Evolutionary conservation across 306 rosid species (phyloP), one percentile per base, ranked within the genome.

Genomic region (Rosa lucieae): DNA sequence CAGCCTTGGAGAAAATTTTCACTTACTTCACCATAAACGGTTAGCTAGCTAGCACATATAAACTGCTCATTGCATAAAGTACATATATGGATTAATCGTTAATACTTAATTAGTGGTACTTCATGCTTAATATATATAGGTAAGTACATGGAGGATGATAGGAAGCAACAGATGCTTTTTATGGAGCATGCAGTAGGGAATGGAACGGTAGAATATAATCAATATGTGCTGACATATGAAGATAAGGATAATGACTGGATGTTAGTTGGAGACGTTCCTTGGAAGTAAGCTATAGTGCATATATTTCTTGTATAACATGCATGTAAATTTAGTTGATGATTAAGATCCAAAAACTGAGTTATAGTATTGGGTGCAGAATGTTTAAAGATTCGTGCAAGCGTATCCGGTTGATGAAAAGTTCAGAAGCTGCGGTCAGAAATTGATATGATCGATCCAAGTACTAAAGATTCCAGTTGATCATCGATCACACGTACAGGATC

Each of bases 201-300:
- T 69, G 82, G 81, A 72, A 80, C 46, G 49, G 74, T 15, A 11
- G 46, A 35, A 9, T 15, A 35, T 65, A 15, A 56, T 58, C 23
- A 80, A 10, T 72, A 72, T 72, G 76, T 73, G 69, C 59, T 80
- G 42, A 80, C 82, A 51, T 77, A 84, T 69, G 79, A 84, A 81
- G 87, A 84, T 71, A 80, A 39, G 61, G 84, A 84, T 67, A 76
- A 81, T 4, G 84, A 84, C 77, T 84, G 82, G 84, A 84, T 80
- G 87, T 67, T 84, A 40, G 84, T 84, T 84, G 87, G 87, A 77
- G 87, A 84, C 67, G 87, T 84, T 74, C 87, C 87, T 77, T 84
- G 87, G 84, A 80, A 84, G 87, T 80, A 80, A 72, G 86, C 67
- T 61, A 44, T 32, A 32, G 3, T 32, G 3, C 39, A 21, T 26